Evolutionary conservation across 139 green algal genomes (phyloP).

Genomic region (Chlamydomonas asymmetrica): DNA sequence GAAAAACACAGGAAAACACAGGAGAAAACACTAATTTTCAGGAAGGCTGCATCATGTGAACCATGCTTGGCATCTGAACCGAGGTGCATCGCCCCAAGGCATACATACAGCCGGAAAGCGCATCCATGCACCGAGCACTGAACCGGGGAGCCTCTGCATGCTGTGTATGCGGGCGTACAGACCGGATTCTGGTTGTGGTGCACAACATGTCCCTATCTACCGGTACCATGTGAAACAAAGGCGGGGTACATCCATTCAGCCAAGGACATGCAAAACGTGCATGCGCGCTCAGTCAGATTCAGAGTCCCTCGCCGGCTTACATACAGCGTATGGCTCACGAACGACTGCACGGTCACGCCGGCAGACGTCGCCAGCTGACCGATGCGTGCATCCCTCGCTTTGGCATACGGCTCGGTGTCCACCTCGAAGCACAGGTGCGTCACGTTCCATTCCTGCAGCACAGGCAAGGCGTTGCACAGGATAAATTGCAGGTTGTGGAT

Average conservation of each 20-base stretch:
- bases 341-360: slow-evolving; percentile 56
- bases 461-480: too few relatives aligned
- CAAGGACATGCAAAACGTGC: background rate
- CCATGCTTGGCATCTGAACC: too few relatives aligned
- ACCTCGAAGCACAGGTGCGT: slow-evolving; percentile 78
- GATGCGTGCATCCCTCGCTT: slow-evolving; percentile 57
- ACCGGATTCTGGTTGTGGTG: too few relatives aligned
- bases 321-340: slow-evolving; percentile 85
- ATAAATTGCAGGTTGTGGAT: too few relatives aligned
- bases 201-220: background rate
- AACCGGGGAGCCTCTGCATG: slow-evolving; percentile 15
- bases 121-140: background rate
- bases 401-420: slow-evolving; percentile 89
- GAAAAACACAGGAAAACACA: too few relatives aligned
- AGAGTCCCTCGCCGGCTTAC: slow-evolving; percentile 30
- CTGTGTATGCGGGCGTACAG: too few relatives aligned
- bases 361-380: slow-evolving; percentile 38
- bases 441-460: slow-evolving; percentile 60
- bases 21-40: too few relatives aligned
- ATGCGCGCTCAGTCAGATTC: background rate
- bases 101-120: too few relatives aligned
- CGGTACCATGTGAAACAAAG: background rate
- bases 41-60: too few relatives aligned
- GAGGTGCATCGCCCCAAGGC: too few relatives aligned
- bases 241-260: background rate